A percentile compares a stretch with the other conserved stretches of the same genome.
Evolutionary conservation across 2,329 filamentous ascomycete species (phyloP).

Genomic region (Didymella keratinophila): DNA sequence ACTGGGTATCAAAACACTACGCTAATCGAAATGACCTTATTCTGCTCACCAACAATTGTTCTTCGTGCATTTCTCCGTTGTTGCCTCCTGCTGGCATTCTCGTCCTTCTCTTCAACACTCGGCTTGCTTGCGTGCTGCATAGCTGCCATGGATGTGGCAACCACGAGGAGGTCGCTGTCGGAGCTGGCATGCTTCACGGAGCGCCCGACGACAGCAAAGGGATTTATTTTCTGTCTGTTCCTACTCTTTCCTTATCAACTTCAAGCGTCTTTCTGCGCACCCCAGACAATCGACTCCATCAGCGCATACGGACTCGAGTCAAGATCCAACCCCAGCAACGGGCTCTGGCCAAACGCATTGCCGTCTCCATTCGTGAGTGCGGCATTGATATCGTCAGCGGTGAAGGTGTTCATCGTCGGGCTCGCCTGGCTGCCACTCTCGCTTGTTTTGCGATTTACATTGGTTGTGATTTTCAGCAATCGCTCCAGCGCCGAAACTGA

Average conservation of each 20-base stretch:
- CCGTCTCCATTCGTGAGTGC: slow-evolving; percentile 45
- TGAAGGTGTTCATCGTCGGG: slow-evolving; percentile 44
- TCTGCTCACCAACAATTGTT: background rate
- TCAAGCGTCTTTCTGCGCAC: slow-evolving; percentile 46
- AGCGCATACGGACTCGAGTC: slow-evolving; percentile 58
- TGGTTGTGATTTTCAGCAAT: slow-evolving; percentile 47
- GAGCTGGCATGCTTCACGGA: background rate
- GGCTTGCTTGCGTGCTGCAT: background rate
- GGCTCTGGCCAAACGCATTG: slow-evolving; percentile 43
- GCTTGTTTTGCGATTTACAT: slow-evolving; percentile 34
- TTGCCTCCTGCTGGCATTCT: background rate
- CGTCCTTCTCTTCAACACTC: background rate
- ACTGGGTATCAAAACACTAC: slow-evolving; percentile 14
- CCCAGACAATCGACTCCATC: slow-evolving; percentile 59
- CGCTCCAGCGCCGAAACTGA: slow-evolving; percentile 57
- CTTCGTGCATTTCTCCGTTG: background rate
- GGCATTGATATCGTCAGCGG: slow-evolving; percentile 49
- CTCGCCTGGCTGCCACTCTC: slow-evolving; percentile 26
- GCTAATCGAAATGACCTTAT: slow-evolving; percentile 1
- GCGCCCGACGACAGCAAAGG: background rate
- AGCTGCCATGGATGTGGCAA: background rate
- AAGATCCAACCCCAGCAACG: slow-evolving; percentile 49
- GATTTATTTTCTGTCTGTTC: background rate
- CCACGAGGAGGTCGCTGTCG: background rate
- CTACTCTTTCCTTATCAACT: background rate